Evolutionary conservation across 169 alveolate genomes (phyloP).

Genomic region (Eimeria necatrix): DNA sequence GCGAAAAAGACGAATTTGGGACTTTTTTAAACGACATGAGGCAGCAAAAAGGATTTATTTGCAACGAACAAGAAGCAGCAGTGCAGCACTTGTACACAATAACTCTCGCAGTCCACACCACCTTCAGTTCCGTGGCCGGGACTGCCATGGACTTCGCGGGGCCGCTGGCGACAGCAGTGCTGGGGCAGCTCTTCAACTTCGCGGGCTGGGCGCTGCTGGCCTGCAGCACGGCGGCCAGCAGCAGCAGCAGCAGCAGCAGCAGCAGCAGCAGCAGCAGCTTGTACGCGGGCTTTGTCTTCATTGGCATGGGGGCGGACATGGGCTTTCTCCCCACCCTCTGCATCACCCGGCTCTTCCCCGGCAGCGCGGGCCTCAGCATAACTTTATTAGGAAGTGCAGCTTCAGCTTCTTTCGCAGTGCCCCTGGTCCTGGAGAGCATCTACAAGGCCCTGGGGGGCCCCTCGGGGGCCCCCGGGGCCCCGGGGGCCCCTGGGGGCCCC

Average conservation of each 20-base stretch:
- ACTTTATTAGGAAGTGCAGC: slow-evolving; percentile 75
- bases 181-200: slow-evolving; percentile 82
- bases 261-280: neutral
- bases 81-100: slow-evolving; percentile 84
- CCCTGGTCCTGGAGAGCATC: slow-evolving; percentile 38
- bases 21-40: neutral
- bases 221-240: neutral
- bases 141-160: slow-evolving; percentile 82
- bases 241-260: neutral
- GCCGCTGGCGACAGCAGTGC: slow-evolving; percentile 82
- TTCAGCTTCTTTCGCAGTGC: slow-evolving; percentile 78
- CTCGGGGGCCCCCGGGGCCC: slow-evolving; percentile 37
- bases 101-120: slow-evolving; percentile 79
- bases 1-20: neutral
- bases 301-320: slow-evolving; percentile 78
- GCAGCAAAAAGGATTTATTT: slow-evolving; percentile 58
- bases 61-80: slow-evolving; percentile 84
- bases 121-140: slow-evolving; percentile 84
- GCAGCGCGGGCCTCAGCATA: slow-evolving; percentile 60
- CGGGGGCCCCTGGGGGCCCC: slow-evolving; percentile 46
- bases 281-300: slow-evolving; percentile 59
- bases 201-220: slow-evolving; percentile 80
- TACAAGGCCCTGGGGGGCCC: neutral
- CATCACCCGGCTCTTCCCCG: slow-evolving; percentile 70
- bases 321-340: slow-evolving; percentile 68